phyloP scores from a whole-genome alignment of 768 basidiomycete genomes.

The Pisolithus orientalis region DNA sequence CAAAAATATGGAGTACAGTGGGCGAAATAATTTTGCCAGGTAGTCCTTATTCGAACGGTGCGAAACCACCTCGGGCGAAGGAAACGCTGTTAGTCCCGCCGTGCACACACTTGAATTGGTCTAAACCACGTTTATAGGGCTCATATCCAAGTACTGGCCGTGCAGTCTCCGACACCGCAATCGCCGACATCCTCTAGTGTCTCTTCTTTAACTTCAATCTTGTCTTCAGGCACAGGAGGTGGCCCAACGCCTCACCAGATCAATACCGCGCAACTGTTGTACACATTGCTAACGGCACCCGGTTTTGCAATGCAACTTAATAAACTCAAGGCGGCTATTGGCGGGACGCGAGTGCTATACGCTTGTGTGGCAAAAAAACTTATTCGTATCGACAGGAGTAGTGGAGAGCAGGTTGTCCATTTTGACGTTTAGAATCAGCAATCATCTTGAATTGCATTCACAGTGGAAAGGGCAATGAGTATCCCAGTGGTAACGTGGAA shows the following conservation, averaged over 20 bases:
- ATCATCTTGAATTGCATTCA: background rate
- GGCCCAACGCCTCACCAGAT: conserved; percentile 61
- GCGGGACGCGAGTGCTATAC: conserved; percentile 60
- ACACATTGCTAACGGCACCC: conserved; percentile 50
- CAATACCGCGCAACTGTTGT: conserved; percentile 61
- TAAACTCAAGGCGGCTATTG: conserved; percentile 54
- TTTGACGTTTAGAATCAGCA: conserved; percentile 47
- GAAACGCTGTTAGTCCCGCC: conserved; percentile 50
- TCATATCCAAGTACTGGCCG: conserved; percentile 51
- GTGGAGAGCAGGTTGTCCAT: conserved; percentile 68
- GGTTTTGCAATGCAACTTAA: conserved; percentile 54
- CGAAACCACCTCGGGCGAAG: conserved; percentile 45
- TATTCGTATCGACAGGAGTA: conserved; percentile 69
- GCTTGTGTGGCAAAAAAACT: conserved; percentile 78
- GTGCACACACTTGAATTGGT: background rate
- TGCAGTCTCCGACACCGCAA: conserved; percentile 41
- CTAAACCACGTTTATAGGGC: conserved; percentile 30
- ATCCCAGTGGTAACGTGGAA: too few relatives aligned
- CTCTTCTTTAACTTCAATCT: conserved; percentile 37
- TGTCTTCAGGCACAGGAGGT: conserved; percentile 8
- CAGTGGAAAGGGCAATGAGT: background rate
- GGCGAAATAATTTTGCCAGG: conserved; percentile 61
- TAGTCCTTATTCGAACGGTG: conserved; percentile 32
- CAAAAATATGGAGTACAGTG: conserved; percentile 62
- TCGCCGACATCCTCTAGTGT: conserved; percentile 54